Conservation (phyloP, 768 basidiomycete genomes). For the Boletus vermiculosoides region DNA sequence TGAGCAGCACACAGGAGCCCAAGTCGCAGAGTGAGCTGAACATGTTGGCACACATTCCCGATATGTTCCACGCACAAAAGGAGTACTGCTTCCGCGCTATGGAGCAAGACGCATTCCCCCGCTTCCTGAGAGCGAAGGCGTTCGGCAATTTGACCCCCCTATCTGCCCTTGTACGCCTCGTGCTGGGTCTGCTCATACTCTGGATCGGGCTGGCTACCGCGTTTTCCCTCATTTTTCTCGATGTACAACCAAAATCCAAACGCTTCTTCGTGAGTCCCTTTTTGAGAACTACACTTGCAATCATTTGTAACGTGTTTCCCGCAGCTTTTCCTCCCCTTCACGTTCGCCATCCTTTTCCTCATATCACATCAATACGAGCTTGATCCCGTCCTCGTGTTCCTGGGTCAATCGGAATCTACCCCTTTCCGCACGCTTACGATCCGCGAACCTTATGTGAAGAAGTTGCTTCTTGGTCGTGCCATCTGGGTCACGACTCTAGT, state of each 20-base stretch:
- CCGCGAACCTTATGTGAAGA: slow-evolving; percentile 91
- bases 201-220: slow-evolving; percentile 95
- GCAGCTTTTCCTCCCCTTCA: slow-evolving; percentile 93
- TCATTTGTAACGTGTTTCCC: slow-evolving; percentile 3
- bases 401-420: slow-evolving; percentile 93
- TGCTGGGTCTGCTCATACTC: slow-evolving; percentile 78
- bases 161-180: slow-evolving; percentile 81
- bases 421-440: slow-evolving; percentile 93
- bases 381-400: slow-evolving; percentile 91
- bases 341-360: slow-evolving; percentile 85
- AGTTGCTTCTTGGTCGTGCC: slow-evolving; percentile 84
- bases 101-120: slow-evolving; percentile 92
- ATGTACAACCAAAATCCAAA: slow-evolving; percentile 88
- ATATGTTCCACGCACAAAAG: slow-evolving; percentile 97
- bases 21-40: slow-evolving; percentile 62
- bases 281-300: neutral
- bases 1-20: slow-evolving; percentile 72
- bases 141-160: slow-evolving; percentile 96
- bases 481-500: slow-evolving; percentile 88
- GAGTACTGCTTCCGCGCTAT: slow-evolving; percentile 96
- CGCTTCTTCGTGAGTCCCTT: slow-evolving; percentile 84
- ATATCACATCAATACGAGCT: slow-evolving; percentile 97
- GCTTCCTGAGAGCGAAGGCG: slow-evolving; percentile 95
- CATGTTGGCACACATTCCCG: slow-evolving; percentile 87
- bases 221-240: slow-evolving; percentile 91